phyloP scores from a whole-genome alignment of 2,329 filamentous ascomycete genomes.

The Zalaria obscura region DNA sequence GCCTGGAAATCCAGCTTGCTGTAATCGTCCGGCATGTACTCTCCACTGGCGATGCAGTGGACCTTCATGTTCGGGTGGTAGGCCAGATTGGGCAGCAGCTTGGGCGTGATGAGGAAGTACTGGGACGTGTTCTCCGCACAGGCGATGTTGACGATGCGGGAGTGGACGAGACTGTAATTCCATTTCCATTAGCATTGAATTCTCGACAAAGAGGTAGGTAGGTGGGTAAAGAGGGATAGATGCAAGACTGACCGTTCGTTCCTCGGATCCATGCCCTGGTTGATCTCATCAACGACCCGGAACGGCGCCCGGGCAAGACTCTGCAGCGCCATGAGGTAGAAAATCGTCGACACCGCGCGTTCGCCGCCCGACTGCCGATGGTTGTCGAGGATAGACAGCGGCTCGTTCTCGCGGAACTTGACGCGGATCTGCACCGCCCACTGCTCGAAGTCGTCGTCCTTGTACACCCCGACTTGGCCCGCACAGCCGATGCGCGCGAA shows the following conservation, averaged over 20 bases:
- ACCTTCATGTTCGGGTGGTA: conserved; percentile 89
- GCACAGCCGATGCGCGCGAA: conserved; percentile 91
- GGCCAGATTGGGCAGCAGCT: conserved; percentile 69
- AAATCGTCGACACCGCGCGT: conserved; percentile 90
- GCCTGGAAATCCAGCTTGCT: conserved; percentile 28
- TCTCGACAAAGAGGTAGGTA: not conserved
- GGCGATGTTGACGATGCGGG: conserved; percentile 95
- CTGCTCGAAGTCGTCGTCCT: conserved; percentile 75
- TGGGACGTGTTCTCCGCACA: conserved; percentile 58
- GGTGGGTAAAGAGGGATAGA: not conserved
- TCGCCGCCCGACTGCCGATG: conserved; percentile 95
- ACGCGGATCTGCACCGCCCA: conserved; percentile 93
- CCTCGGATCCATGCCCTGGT: conserved; percentile 97
- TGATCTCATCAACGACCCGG: conserved; percentile 98
- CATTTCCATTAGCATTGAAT: too few species aligned
- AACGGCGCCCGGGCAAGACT: conserved; percentile 88
- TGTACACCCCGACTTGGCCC: conserved; percentile 76
- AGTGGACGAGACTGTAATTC: conserved; percentile 67
- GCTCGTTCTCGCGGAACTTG: conserved; percentile 81
- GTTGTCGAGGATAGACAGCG: conserved; percentile 69
- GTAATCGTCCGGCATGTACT: conserved; percentile 36
- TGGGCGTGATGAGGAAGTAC: conserved; percentile 97
- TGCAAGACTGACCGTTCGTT: conserved; percentile 56
- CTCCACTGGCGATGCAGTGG: conserved; percentile 83
- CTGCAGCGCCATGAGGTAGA: conserved; percentile 97